These are phyloP conservation scores for Rosa lucieae DNA, from an alignment of 306 rosid genomes.

Conservation along the genomic window DNA sequence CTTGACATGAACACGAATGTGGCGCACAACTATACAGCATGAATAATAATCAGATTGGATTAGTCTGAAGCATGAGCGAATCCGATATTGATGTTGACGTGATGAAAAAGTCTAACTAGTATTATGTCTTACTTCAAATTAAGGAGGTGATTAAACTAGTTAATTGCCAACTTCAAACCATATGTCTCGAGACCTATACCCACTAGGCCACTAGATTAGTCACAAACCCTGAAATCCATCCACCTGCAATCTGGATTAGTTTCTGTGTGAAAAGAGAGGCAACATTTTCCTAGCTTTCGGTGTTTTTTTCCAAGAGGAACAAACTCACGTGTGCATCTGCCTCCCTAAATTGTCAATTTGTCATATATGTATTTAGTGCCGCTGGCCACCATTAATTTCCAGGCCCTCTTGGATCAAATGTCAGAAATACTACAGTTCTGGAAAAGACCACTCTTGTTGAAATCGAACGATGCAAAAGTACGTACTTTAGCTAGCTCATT, in stretches of 20 bases:
- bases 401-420: not conserved
- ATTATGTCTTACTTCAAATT: too few relatives aligned
- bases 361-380: not conserved
- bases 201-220: not conserved
- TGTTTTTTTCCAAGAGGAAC: not conserved
- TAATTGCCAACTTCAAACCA: not conserved
- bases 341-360: not conserved
- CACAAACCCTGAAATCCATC: not conserved
- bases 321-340: not conserved
- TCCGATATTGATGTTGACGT: too few relatives aligned
- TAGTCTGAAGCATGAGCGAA: too few relatives aligned
- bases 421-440: not conserved
- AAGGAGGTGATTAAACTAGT: not conserved
- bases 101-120: too few relatives aligned
- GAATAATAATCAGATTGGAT: too few relatives aligned
- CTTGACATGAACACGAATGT: too few relatives aligned
- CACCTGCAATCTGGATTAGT: not conserved
- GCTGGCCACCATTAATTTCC: not conserved
- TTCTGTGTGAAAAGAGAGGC: not conserved
- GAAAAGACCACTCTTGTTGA: not conserved
- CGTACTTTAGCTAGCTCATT: not conserved
- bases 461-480: not conserved
- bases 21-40: too few relatives aligned
- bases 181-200: not conserved
- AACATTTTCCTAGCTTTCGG: not conserved